These are phyloP conservation scores for Cladosporium oxysporum DNA, from an alignment of 2,329 filamentous ascomycete genomes.

Conservation along the genomic window DNA sequence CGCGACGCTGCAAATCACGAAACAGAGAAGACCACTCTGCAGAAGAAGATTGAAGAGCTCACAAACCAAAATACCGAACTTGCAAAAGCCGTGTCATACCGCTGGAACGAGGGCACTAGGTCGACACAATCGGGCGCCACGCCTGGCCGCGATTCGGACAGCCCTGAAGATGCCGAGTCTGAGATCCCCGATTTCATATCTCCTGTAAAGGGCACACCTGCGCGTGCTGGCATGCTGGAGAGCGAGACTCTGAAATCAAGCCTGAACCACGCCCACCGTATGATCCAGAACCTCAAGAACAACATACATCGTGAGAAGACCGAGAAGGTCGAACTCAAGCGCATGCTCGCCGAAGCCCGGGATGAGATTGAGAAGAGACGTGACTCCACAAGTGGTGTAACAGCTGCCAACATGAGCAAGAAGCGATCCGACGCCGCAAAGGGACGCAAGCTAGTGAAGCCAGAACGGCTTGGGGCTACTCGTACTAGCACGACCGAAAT, in stretches of 20 bases:
- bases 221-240: slow-evolving; percentile 84
- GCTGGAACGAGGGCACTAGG: slow-evolving; percentile 56
- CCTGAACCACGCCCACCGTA: slow-evolving; percentile 88
- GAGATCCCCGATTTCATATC: slow-evolving; percentile 83
- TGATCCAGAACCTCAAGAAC: slow-evolving; percentile 92
- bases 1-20: slow-evolving; percentile 78
- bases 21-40: slow-evolving; percentile 73
- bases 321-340: slow-evolving; percentile 92
- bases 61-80: slow-evolving; percentile 88
- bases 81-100: slow-evolving; percentile 76
- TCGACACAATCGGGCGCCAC: background rate
- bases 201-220: slow-evolving; percentile 83
- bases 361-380: slow-evolving; percentile 77
- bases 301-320: slow-evolving; percentile 98
- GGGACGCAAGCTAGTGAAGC: slow-evolving; percentile 71
- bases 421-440: slow-evolving; percentile 58
- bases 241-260: slow-evolving; percentile 94
- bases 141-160: slow-evolving; percentile 64
- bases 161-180: slow-evolving; percentile 62
- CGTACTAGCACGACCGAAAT: slow-evolving; percentile 76
- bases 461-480: slow-evolving; percentile 72
- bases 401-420: slow-evolving; percentile 52
- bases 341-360: slow-evolving; percentile 90
- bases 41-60: slow-evolving; percentile 85
- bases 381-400: slow-evolving; percentile 50